Evolutionary conservation across 805 yeast species (phyloP), one percentile per base, ranked within the genome.

Genomic region (Lachancea fermentati): DNA sequence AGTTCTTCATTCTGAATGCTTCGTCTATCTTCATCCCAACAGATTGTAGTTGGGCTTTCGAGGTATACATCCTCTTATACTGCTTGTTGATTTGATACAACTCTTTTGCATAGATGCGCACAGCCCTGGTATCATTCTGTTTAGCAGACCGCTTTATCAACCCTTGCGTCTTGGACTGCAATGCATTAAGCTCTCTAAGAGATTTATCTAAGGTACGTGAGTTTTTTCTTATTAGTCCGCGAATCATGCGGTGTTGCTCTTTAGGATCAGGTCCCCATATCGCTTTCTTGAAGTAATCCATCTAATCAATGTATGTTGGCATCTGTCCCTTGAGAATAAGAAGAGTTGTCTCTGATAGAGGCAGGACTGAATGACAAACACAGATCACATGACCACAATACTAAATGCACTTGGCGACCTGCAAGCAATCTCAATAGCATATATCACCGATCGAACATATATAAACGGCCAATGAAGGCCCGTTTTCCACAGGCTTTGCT

Each of bases 261-360:
- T 82, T 81, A 31, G 97, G 96, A 57, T 89, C 96, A 0, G 97
- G 97, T 0, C 98, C 98, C 83, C 94, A 91, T 29, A 91, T 81
- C 3, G 89, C 85, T 58, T 81, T 80, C 66, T 86, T 89, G 25
- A 91, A 61, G 59, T 72, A 82, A 57, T 91, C 87, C 97, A 91
- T 91, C 2, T 2, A 19, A 5, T 11, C n/a, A 11, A 22, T n/a
- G 3, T 18, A 12, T 25, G 14, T 12, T 9, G 16, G n/a, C 30
- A 12, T n/a, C 8, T n/a, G 13, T 8, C 15, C 31, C 15, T 29
- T 29, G 31, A 13, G 15, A 7, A 29, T 29, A 29, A 8, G 14
- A 13, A 5, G 14, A 8, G 14, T 29, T 11, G 11, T 22, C 11
- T 22, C 26, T 22, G 26, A 7, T 11, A 11, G 11, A 22, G 11